Conservation (phyloP, 179 eudicot genomes). For the Carnegiea gigantea region DNA sequence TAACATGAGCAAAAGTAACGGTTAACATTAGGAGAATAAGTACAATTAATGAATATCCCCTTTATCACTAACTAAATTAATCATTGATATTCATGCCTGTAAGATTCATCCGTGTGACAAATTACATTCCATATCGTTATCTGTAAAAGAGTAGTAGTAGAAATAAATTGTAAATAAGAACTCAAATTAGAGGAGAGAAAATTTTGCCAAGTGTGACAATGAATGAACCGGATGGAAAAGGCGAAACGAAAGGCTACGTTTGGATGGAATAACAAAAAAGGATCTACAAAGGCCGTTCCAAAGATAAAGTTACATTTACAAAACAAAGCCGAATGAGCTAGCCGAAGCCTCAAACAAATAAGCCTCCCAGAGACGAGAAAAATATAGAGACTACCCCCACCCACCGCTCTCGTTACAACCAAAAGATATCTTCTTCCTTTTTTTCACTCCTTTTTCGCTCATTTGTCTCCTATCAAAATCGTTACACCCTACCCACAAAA, state of each 20-base stretch:
- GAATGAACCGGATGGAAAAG: neutral
- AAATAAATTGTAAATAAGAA: no score
- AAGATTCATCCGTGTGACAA: neutral
- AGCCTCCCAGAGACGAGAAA: neutral
- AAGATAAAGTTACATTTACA: slow-evolving; percentile 25
- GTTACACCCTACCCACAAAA: neutral
- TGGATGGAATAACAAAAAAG: neutral
- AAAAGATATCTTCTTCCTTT: neutral
- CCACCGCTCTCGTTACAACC: neutral
- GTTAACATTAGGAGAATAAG: neutral
- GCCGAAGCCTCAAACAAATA: neutral
- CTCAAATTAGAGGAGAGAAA: neutral
- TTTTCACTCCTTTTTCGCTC: neutral
- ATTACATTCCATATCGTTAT: no score
- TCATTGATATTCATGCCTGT: no score
- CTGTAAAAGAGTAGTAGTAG: no score
- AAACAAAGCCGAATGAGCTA: neutral
- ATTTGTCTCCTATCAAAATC: slow-evolving; percentile 5
- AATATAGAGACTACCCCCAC: neutral
- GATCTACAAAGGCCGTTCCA: neutral
- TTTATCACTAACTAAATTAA: neutral
- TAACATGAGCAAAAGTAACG: neutral
- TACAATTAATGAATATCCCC: neutral
- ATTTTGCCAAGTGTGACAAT: neutral
- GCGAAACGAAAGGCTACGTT: neutral